These are phyloP conservation scores for Starmera pachycereana DNA, from an alignment of 805 yeast species.

Conservation along the genomic window DNA sequence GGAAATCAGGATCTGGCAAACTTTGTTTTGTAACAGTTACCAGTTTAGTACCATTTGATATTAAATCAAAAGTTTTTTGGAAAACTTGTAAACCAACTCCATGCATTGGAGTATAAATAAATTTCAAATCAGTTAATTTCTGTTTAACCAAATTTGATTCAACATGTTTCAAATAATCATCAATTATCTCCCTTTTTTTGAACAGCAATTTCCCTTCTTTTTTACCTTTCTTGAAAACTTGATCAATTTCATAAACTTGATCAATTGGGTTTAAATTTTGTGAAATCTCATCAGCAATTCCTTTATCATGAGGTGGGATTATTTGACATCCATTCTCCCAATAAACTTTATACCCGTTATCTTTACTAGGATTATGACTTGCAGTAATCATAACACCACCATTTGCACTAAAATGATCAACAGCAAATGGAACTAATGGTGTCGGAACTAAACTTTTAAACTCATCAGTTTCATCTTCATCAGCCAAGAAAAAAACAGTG, in stretches of 20 bases:
- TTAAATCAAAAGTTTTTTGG: slow-evolving; percentile 24
- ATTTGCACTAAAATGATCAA: slow-evolving; percentile 49
- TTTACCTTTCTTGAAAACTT: slow-evolving; percentile 24
- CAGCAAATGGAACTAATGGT: slow-evolving; percentile 86
- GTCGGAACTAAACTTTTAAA: slow-evolving; percentile 46
- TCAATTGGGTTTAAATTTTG: slow-evolving; percentile 52
- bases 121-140: slow-evolving; percentile 24
- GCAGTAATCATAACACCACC: slow-evolving; percentile 94
- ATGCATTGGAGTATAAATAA: slow-evolving; percentile 91
- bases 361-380: slow-evolving; percentile 75
- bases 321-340: slow-evolving; percentile 93
- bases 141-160: slow-evolving; percentile 23
- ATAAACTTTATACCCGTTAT: slow-evolving; percentile 92
- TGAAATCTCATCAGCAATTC: slow-evolving; percentile 56
- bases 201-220: slow-evolving; percentile 21
- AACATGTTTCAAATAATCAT: slow-evolving; percentile 29
- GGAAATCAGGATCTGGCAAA: slow-evolving; percentile 73
- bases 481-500: slow-evolving; percentile 53
- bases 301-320: slow-evolving; percentile 80
- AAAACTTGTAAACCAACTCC: slow-evolving; percentile 80
- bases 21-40: slow-evolving; percentile 52
- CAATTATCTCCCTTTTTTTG: slow-evolving; percentile 32
- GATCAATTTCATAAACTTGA: slow-evolving; percentile 36
- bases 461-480: slow-evolving; percentile 13
- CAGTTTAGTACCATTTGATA: slow-evolving; percentile 25